Percentiles rank a stretch among this genome's conserved stretches.
Evolutionary conservation across 2,329 filamentous ascomycete species (phyloP).

Genomic region (Penicillium janthinellum): DNA sequence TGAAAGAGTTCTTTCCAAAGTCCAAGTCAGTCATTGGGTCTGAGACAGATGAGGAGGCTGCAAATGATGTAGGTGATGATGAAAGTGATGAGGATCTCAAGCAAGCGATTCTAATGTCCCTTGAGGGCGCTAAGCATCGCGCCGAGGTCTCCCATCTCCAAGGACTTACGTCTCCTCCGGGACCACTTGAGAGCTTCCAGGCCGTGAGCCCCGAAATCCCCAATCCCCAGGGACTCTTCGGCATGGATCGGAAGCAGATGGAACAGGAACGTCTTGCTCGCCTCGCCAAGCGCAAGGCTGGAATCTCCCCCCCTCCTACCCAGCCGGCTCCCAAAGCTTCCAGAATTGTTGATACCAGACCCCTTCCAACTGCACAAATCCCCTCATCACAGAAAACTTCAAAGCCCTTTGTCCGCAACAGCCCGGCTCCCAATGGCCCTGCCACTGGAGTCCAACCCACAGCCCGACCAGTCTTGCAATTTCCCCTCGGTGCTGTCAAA

Average conservation of each 20-base stretch:
- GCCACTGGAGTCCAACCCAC: constrained; percentile 15
- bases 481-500: constrained; percentile 68
- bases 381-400: not conserved
- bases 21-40: constrained; percentile 32
- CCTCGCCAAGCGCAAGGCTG: constrained; percentile 60
- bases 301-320: constrained; percentile 34
- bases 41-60: constrained; percentile 26
- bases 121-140: constrained; percentile 27
- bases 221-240: constrained; percentile 44
- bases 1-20: constrained; percentile 28
- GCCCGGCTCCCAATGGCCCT: constrained; percentile 6
- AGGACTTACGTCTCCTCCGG: not conserved
- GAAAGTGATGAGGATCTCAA: constrained; percentile 40
- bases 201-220: not conserved
- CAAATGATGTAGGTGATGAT: constrained; percentile 10
- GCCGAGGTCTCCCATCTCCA: constrained; percentile 2
- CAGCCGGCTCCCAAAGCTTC: constrained; percentile 29
- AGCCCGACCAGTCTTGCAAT: constrained; percentile 42
- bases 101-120: constrained; percentile 38
- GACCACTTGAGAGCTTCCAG: not conserved
- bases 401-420: not conserved
- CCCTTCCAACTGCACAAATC: not conserved
- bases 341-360: constrained; percentile 12
- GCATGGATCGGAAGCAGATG: constrained; percentile 78
- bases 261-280: constrained; percentile 79